These are phyloP conservation scores for Cercophora scortea DNA, from an alignment of 495 filamentous ascomycete species.

Conservation along the genomic window DNA sequence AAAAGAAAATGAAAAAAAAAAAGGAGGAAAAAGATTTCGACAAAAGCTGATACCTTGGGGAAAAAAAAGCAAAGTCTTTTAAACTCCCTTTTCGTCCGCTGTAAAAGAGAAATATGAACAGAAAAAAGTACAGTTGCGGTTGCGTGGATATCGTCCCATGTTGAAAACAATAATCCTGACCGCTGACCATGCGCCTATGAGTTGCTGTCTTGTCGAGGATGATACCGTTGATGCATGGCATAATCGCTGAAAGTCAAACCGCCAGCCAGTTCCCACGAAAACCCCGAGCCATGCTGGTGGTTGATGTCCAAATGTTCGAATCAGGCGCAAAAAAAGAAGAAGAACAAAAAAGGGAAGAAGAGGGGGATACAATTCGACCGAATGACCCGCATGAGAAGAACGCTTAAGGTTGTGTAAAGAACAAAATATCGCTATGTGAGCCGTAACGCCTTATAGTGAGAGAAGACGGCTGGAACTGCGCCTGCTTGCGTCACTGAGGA, in stretches of 20 bases:
- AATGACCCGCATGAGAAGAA: no score
- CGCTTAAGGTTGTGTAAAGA: no score
- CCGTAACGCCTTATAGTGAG: no score
- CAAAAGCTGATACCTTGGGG: not conserved
- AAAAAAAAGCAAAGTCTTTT: constrained; percentile 9
- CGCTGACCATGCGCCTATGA: constrained; percentile 14
- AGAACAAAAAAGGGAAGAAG: no score
- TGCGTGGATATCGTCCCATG: constrained; percentile 13
- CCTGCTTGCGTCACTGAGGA: not conserved
- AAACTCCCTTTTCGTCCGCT: constrained; percentile 4
- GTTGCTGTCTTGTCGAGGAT: constrained; percentile 7
- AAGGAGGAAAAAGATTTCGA: no score
- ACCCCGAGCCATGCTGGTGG: constrained; percentile 7
- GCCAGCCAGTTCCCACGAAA: constrained; percentile 7
- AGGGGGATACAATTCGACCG: no score
- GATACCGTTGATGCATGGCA: constrained; percentile 4
- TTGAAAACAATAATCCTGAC: constrained; percentile 7
- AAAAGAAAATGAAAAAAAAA: constrained; percentile 12
- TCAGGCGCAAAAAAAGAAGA: not conserved
- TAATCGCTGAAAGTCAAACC: constrained; percentile 1
- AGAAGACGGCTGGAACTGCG: not conserved
- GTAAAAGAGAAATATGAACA: constrained; percentile 11
- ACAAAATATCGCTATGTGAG: no score
- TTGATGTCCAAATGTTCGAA: constrained; percentile 9
- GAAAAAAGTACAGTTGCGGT: constrained; percentile 4